phyloP scores from a whole-genome alignment of 441 rosid genomes.

The Rhodomyrtus psidioides region DNA sequence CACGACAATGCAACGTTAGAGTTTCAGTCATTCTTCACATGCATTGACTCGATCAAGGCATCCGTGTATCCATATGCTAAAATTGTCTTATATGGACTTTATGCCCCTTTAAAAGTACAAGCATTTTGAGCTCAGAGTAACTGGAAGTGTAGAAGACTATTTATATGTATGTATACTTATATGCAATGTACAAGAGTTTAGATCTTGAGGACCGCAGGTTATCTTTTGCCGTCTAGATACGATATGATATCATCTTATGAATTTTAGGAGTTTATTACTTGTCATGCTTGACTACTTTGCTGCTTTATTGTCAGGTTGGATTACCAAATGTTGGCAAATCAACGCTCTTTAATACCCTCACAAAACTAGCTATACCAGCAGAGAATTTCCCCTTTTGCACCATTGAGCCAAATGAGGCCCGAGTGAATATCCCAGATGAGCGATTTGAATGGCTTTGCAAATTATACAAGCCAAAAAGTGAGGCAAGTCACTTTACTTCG shows the following conservation, averaged over 20 bases:
- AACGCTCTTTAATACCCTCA: conserved; percentile 91
- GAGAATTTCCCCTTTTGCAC: conserved; percentile 99
- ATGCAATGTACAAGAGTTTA: background rate
- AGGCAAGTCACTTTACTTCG: conserved; percentile 26
- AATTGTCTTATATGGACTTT: background rate
- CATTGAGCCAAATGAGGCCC: conserved; percentile 97
- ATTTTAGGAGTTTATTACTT: background rate
- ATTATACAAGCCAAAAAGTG: conserved; percentile 76
- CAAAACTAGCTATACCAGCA: conserved; percentile 90
- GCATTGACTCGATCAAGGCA: background rate
- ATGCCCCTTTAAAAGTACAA: background rate
- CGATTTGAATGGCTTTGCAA: conserved; percentile 95
- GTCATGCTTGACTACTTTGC: background rate
- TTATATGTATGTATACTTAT: background rate
- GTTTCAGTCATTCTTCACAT: background rate
- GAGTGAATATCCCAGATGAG: conserved; percentile 89
- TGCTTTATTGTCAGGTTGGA: conserved; percentile 53
- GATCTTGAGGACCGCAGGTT: background rate
- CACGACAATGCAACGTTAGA: background rate
- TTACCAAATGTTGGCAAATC: conserved; percentile 97
- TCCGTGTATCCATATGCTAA: background rate
- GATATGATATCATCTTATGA: background rate
- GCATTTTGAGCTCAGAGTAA: background rate
- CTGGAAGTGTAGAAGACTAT: background rate
- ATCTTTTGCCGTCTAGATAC: background rate